phyloP scores from a whole-genome alignment of 306 rosid species.

The Ochetophila trinervis region DNA sequence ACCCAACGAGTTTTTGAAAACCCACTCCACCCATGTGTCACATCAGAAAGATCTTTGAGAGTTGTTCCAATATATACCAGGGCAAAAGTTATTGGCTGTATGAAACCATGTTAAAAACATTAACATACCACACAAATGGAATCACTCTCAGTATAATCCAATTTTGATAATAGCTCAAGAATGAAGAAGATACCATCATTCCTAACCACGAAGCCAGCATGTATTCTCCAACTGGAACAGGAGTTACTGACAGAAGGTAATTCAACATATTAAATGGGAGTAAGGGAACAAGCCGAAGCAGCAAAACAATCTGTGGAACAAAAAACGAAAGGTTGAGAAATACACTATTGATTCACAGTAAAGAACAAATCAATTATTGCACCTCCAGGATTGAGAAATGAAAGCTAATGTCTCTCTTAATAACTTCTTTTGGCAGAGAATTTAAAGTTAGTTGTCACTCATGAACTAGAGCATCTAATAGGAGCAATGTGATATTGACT shows the following conservation, averaged over 20 bases:
- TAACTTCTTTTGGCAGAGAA: neutral
- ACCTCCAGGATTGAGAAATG: neutral
- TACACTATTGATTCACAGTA: neutral
- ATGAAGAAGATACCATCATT: constrained; percentile 77
- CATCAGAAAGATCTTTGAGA: constrained; percentile 94
- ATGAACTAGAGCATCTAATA: neutral
- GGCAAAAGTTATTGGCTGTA: constrained; percentile 89
- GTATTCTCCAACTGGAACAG: constrained; percentile 78
- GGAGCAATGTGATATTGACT: neutral
- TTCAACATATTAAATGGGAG: constrained; percentile 90
- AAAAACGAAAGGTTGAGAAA: constrained; percentile 5
- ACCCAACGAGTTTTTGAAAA: constrained; percentile 90
- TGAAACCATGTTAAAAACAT: constrained; percentile 20
- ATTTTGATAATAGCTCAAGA: constrained; percentile 18
- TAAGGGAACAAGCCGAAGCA: constrained; percentile 95
- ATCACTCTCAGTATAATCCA: neutral
- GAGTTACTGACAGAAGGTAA: constrained; percentile 89
- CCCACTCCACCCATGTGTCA: constrained; percentile 90
- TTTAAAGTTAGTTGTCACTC: neutral
- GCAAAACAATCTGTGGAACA: constrained; percentile 68
- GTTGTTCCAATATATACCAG: constrained; percentile 92
- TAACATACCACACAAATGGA: constrained; percentile 3
- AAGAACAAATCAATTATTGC: constrained; percentile 9
- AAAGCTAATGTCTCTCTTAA: neutral
- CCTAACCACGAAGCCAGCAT: constrained; percentile 96